Conservation (phyloP, 2,329 filamentous ascomycete species). For the Magnaporthiopsis rhizophila region DNA sequence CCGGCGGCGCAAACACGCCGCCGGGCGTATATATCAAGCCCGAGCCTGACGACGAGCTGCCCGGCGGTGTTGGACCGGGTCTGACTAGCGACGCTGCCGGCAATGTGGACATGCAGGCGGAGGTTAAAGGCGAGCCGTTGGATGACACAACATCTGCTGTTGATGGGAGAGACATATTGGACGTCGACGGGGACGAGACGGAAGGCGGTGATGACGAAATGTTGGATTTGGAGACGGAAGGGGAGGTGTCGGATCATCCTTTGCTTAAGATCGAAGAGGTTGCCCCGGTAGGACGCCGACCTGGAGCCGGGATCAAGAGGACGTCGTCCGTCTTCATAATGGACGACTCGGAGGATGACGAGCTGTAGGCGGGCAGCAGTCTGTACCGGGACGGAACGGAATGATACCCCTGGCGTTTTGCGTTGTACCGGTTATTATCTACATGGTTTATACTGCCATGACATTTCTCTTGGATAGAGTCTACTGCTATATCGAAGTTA, state of each 20-base stretch:
- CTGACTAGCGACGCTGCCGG: neutral
- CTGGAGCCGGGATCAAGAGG: neutral
- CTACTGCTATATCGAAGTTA: too few relatives aligned
- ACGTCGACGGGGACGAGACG: constrained; percentile 3
- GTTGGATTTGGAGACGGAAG: neutral
- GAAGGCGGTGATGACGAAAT: constrained; percentile 6
- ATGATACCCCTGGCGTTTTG: neutral
- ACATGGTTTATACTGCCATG: too few relatives aligned
- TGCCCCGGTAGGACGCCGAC: neutral
- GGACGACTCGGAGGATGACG: constrained; percentile 5
- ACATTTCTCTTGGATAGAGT: too few relatives aligned
- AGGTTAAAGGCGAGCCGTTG: constrained; percentile 3
- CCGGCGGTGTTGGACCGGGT: neutral
- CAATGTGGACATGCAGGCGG: neutral
- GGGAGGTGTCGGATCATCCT: constrained; percentile 2
- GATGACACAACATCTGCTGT: neutral
- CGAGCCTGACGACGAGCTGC: constrained; percentile 6
- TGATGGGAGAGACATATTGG: constrained; percentile 6
- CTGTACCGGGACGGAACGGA: neutral
- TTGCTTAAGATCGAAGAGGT: neutral
- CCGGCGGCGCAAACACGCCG: neutral
- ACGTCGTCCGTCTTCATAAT: constrained; percentile 1
- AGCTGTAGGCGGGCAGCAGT: neutral
- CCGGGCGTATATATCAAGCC: constrained; percentile 7
- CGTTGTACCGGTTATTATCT: too few relatives aligned